These are phyloP conservation scores for Breynia disticha DNA, from an alignment of 441 rosid species.

Conservation along the genomic window DNA sequence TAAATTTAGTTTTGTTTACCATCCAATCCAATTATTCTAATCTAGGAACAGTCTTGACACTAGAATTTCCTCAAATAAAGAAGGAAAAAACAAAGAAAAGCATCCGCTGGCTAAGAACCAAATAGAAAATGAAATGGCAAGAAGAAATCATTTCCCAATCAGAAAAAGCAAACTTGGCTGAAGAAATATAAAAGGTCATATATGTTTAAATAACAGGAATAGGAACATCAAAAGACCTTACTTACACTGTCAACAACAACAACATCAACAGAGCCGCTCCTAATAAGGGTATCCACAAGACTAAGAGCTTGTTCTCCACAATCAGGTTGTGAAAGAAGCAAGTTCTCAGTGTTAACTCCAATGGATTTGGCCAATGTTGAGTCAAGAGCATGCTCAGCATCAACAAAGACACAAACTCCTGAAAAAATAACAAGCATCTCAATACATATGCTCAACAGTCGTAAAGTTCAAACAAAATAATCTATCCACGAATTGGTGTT, in stretches of 20 bases:
- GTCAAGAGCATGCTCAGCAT: conserved; percentile 98
- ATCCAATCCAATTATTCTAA: not conserved
- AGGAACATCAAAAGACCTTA: conserved; percentile 22
- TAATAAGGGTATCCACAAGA: conserved; percentile 82
- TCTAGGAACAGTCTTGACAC: not conserved
- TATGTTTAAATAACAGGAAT: conserved; percentile 2
- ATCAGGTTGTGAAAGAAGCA: conserved; percentile 94
- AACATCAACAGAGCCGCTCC: conserved; percentile 96
- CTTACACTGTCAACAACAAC: conserved; percentile 95
- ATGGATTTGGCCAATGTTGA: conserved; percentile 68
- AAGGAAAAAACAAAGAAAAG: not conserved
- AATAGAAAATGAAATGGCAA: not conserved
- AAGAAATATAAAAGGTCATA: not conserved
- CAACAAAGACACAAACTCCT: conserved; percentile 90
- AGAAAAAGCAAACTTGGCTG: not conserved
- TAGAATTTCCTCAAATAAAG: not conserved
- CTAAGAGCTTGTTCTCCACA: conserved; percentile 96
- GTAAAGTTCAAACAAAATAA: conserved; percentile 1
- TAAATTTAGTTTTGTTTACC: conserved; percentile 1
- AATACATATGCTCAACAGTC: not conserved
- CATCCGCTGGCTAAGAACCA: not conserved
- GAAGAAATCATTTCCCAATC: not conserved
- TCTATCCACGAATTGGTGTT: not conserved
- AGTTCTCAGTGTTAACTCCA: conserved; percentile 82
- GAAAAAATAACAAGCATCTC: conserved; percentile 18